phyloP scores from a whole-genome alignment of 2,329 filamentous ascomycete genomes.

The Scleromitrula shiraiana region DNA sequence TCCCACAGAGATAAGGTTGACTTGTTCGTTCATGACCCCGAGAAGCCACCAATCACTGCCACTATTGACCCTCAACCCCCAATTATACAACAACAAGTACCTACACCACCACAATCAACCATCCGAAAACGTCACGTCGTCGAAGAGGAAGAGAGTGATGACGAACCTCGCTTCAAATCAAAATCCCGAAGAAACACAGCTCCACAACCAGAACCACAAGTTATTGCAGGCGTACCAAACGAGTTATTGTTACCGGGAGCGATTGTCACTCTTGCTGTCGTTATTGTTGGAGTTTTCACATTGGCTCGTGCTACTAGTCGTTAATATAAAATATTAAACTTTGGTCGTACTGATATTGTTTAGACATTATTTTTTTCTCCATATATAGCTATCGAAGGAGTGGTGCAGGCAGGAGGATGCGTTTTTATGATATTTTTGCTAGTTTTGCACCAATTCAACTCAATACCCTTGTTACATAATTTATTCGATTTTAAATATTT shows the following conservation, averaged over 20 bases:
- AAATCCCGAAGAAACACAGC: slow-evolving; percentile 29
- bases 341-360: slow-evolving; percentile 10
- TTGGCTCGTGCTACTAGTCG: slow-evolving; percentile 59
- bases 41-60: slow-evolving; percentile 71
- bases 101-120: slow-evolving; percentile 38
- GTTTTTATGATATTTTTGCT: slow-evolving; percentile 6
- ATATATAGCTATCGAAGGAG: slow-evolving; percentile 3
- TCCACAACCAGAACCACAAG: slow-evolving; percentile 45
- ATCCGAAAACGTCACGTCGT: slow-evolving; percentile 43
- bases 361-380: slow-evolving; percentile 12
- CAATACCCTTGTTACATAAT: slow-evolving; percentile 3
- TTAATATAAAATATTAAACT: slow-evolving; percentile 25
- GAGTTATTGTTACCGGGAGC: slow-evolving; percentile 88
- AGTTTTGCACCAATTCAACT: slow-evolving; percentile 10
- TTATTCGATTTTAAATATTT: too few relatives aligned
- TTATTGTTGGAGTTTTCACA: slow-evolving; percentile 89
- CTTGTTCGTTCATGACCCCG: slow-evolving; percentile 89
- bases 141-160: slow-evolving; percentile 38
- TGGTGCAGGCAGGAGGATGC: slow-evolving; percentile 6
- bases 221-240: slow-evolving; percentile 88
- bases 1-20: slow-evolving; percentile 86
- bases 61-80: slow-evolving; percentile 49
- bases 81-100: slow-evolving; percentile 44
- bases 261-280: slow-evolving; percentile 88
- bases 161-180: slow-evolving; percentile 36